Evolutionary conservation across 2,329 filamentous ascomycete species (phyloP).

Genomic region (Chalara sp.): DNA sequence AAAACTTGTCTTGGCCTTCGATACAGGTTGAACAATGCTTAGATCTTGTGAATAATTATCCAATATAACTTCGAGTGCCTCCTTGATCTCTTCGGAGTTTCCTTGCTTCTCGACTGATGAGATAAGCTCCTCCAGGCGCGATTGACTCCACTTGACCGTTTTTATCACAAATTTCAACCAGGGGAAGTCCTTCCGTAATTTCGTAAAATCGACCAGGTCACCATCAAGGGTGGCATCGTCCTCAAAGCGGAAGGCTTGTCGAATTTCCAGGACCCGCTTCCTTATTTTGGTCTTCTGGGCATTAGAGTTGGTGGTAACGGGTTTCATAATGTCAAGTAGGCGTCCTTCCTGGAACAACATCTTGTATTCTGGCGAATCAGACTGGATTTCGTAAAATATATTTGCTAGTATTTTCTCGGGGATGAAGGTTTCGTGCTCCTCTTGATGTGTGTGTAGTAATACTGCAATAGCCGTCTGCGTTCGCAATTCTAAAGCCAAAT

Average conservation of each 20-base stretch:
- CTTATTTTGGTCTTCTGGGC: slow-evolving; percentile 26
- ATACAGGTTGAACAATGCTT: slow-evolving; percentile 9
- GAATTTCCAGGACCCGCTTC: slow-evolving; percentile 32
- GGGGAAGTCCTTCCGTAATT: slow-evolving; percentile 37
- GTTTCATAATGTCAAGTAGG: slow-evolving; percentile 20
- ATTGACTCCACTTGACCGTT: slow-evolving; percentile 38
- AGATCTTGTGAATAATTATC: slow-evolving; percentile 6
- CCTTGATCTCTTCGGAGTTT: slow-evolving; percentile 27
- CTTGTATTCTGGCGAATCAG: slow-evolving; percentile 25
- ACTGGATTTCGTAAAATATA: slow-evolving; percentile 32
- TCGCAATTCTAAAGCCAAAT: slow-evolving; percentile 44
- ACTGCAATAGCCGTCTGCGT: slow-evolving; percentile 46
- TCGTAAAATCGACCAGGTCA: slow-evolving; percentile 33
- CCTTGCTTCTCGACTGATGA: slow-evolving; percentile 34
- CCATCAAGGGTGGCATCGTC: slow-evolving; percentile 21
- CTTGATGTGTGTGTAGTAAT: slow-evolving; percentile 26
- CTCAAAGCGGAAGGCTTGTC: slow-evolving; percentile 26
- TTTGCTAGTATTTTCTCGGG: slow-evolving; percentile 32
- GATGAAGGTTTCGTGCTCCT: slow-evolving; percentile 26
- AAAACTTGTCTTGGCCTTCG: slow-evolving; percentile 2
- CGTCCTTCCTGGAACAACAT: slow-evolving; percentile 26
- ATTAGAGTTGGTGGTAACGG: neutral
- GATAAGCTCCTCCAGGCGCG: slow-evolving; percentile 38
- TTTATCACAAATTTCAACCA: slow-evolving; percentile 42
- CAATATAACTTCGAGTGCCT: slow-evolving; percentile 26